Percentiles rank a stretch among this genome's conserved stretches.
Conservation (phyloP, 148 eudicot species). For the Fallopia convolvulus region DNA sequence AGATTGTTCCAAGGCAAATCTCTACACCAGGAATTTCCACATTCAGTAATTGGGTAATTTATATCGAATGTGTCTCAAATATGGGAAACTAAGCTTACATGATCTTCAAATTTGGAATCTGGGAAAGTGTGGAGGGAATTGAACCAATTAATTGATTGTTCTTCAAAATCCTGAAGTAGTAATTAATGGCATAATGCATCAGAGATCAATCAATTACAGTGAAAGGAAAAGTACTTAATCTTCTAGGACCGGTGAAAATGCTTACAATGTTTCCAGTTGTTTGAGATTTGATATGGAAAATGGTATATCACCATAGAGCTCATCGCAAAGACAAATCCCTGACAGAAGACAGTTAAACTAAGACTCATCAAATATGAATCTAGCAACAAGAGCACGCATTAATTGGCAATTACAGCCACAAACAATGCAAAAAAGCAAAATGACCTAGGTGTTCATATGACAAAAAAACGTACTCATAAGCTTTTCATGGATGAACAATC, state of each 20-base stretch:
- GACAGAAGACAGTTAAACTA: background rate
- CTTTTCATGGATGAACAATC: constrained; percentile 61
- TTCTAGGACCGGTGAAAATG: background rate
- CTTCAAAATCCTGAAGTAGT: constrained; percentile 58
- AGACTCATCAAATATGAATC: background rate
- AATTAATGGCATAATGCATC: background rate
- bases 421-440: background rate
- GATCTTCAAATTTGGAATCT: constrained; percentile 81
- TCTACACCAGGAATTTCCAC: constrained; percentile 26
- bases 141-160: constrained; percentile 88
- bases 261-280: constrained; percentile 79
- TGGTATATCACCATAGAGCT: constrained; percentile 82
- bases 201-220: background rate
- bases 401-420: background rate
- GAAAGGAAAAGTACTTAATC: constrained; percentile 1
- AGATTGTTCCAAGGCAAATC: constrained; percentile 88
- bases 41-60: background rate
- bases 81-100: constrained; percentile 34
- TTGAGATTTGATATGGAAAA: constrained; percentile 88
- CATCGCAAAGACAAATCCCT: constrained; percentile 89
- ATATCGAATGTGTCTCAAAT: background rate
- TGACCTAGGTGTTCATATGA: background rate
- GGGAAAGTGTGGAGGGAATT: constrained; percentile 93
- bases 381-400: background rate
- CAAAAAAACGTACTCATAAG: constrained; percentile 45